phyloP scores from a whole-genome alignment of 2,329 filamentous ascomycete genomes.

The Clathrospora elynae region DNA sequence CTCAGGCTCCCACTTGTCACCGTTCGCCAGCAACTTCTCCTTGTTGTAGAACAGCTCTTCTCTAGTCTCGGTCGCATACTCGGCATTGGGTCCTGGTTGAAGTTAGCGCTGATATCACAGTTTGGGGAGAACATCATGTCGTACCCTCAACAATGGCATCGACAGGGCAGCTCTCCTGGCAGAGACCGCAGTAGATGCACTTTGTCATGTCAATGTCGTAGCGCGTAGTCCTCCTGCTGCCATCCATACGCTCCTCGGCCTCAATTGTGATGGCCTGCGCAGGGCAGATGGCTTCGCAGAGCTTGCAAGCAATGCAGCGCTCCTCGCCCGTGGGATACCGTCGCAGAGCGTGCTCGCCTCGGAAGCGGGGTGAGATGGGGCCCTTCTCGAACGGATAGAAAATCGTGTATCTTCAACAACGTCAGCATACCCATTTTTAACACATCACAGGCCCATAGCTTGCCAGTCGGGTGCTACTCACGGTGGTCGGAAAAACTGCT shows the following conservation, averaged over 20 bases:
- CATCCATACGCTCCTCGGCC: conserved; percentile 96
- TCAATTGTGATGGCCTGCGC: conserved; percentile 99
- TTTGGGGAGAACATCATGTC: conserved; percentile 26
- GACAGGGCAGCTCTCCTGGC: conserved; percentile 97
- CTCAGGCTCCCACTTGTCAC: conserved; percentile 86
- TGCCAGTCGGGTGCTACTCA: conserved; percentile 61
- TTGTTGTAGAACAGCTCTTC: conserved; percentile 99
- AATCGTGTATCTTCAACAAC: conserved; percentile 79
- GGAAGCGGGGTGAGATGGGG: conserved; percentile 95
- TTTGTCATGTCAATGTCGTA: conserved; percentile 99
- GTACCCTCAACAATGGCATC: conserved; percentile 84
- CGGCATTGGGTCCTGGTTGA: conserved; percentile 66
- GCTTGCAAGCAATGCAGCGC: conserved; percentile 99
- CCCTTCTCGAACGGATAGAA: conserved; percentile 99
- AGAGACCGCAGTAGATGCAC: conserved; percentile 99
- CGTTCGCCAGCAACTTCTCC: conserved; percentile 84
- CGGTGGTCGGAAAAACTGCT: conserved; percentile 98
- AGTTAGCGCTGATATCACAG: conserved; percentile 19
- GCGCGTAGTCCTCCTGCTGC: conserved; percentile 89
- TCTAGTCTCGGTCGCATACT: conserved; percentile 77
- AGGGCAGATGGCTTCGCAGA: conserved; percentile 97
- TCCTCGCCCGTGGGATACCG: conserved; percentile 97
- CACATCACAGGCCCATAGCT: conserved; percentile 8
- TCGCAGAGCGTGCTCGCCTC: conserved; percentile 94
- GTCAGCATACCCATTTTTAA: conserved; percentile 32